Evolutionary conservation across 345 rosid genomes (phyloP).

Genomic region (Syzygium aqueum): DNA sequence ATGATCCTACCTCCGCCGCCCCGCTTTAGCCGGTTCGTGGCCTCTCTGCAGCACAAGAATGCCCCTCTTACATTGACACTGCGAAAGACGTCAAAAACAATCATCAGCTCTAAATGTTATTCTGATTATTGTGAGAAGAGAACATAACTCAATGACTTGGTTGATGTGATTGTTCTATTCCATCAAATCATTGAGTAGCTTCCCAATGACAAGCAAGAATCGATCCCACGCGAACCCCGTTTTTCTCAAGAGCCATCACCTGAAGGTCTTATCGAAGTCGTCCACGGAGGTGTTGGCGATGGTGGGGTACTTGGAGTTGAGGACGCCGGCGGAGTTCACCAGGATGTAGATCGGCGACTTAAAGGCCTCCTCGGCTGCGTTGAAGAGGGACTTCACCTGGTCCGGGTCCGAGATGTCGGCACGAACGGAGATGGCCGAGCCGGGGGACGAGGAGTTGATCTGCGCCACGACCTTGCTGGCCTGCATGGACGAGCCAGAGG

Average conservation of each 20-base stretch:
- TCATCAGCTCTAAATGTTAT: not conserved
- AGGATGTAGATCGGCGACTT: conserved; percentile 20
- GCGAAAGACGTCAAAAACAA: not conserved
- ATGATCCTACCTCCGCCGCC: conserved; percentile 12
- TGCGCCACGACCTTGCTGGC: conserved; percentile 13
- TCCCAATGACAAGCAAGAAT: not conserved
- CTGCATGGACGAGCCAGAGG: conserved; percentile 7
- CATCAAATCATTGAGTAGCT: not conserved
- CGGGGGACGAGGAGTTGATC: conserved; percentile 7
- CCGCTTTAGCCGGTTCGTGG: conserved; percentile 2
- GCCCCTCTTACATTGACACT: conserved; percentile 4
- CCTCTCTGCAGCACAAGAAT: conserved; percentile 11
- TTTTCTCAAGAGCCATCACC: not conserved
- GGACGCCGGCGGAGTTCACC: conserved; percentile 29
- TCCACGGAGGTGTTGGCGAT: conserved; percentile 19
- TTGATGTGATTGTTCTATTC: not conserved
- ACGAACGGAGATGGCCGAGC: conserved; percentile 9
- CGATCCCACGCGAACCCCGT: not conserved
- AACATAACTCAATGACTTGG: not conserved
- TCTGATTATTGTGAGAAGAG: not conserved
- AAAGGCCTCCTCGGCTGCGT: conserved; percentile 20
- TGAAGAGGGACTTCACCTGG: conserved; percentile 27
- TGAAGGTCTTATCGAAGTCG: conserved; percentile 23
- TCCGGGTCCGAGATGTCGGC: conserved; percentile 22
- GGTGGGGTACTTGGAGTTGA: conserved; percentile 17